Evolutionary conservation across 768 basidiomycete species (phyloP).

Genomic region (Trametes punicea): DNA sequence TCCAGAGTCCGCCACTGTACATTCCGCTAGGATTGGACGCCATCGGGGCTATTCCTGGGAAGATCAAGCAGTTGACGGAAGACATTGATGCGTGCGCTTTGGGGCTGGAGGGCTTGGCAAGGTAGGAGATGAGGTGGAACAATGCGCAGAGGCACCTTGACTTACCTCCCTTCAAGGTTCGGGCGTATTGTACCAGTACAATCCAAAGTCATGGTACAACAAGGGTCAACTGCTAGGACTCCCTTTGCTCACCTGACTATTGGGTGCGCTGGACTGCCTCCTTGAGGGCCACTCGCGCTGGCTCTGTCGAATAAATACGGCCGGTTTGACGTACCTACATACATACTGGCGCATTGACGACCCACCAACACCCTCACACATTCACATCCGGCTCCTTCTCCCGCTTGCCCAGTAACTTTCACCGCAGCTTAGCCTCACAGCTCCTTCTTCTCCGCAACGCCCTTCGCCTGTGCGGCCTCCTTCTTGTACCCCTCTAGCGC

Average conservation of each 20-base stretch:
- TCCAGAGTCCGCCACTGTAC: constrained; percentile 21
- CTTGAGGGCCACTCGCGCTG: too few relatives aligned
- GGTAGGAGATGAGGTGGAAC: not conserved
- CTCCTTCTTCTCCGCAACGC: constrained; percentile 22
- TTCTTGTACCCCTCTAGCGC: constrained; percentile 55
- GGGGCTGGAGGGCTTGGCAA: constrained; percentile 13
- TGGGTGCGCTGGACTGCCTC: too few relatives aligned
- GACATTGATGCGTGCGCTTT: constrained; percentile 19
- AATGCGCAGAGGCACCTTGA: too few relatives aligned
- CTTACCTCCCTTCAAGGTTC: not conserved
- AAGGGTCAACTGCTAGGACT: too few relatives aligned
- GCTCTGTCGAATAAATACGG: too few relatives aligned
- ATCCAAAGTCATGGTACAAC: too few relatives aligned
- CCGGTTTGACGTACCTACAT: too few relatives aligned
- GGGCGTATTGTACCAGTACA: not conserved
- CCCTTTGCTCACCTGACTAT: too few relatives aligned
- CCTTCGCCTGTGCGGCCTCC: constrained; percentile 2
- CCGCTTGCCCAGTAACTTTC: not conserved
- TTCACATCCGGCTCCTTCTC: not conserved
- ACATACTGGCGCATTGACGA: too few relatives aligned
- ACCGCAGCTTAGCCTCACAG: constrained; percentile 11
- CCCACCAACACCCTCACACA: not conserved
- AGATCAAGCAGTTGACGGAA: not conserved
- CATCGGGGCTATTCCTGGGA: not conserved
- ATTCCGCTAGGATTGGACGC: constrained; percentile 22